Percentiles rank a stretch among this genome's conserved stretches.
Conservation (phyloP, 108 stramenopile species). For the Fragilaria radians region DNA sequence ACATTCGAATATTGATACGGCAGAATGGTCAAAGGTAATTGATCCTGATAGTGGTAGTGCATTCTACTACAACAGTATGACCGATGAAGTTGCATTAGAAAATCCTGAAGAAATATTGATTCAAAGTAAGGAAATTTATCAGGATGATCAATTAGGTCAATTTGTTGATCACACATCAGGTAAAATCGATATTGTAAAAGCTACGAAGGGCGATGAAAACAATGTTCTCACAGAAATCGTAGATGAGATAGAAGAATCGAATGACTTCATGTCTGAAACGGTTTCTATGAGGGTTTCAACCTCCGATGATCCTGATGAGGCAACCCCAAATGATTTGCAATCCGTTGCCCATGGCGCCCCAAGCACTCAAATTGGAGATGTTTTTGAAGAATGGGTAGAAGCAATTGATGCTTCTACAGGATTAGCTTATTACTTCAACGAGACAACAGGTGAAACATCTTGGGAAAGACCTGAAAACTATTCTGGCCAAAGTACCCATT, state of each 20-base stretch:
- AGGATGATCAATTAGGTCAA: slow-evolving; percentile 49
- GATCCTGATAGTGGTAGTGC: background rate
- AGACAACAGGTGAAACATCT: slow-evolving; percentile 3
- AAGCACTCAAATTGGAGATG: too few species aligned
- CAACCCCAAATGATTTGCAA: background rate
- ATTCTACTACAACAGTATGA: background rate
- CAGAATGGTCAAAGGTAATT: background rate
- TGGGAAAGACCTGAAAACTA: slow-evolving; percentile 17
- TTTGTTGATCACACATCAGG: slow-evolving; percentile 34
- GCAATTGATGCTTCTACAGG: background rate
- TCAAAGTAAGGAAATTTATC: background rate
- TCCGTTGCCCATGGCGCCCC: too few species aligned
- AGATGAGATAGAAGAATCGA: too few species aligned
- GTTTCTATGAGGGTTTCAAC: background rate
- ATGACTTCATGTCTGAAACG: background rate
- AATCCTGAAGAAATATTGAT: background rate
- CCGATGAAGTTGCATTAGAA: background rate
- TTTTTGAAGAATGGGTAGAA: too few species aligned
- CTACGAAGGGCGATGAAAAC: too few species aligned
- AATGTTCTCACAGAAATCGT: too few species aligned
- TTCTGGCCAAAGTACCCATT: background rate
- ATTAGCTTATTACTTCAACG: slow-evolving; percentile 13
- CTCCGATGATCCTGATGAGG: background rate
- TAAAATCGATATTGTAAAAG: too few species aligned
- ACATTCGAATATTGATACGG: too few species aligned